phyloP scores from a whole-genome alignment of 306 rosid species.

The Mimosa pudica region DNA sequence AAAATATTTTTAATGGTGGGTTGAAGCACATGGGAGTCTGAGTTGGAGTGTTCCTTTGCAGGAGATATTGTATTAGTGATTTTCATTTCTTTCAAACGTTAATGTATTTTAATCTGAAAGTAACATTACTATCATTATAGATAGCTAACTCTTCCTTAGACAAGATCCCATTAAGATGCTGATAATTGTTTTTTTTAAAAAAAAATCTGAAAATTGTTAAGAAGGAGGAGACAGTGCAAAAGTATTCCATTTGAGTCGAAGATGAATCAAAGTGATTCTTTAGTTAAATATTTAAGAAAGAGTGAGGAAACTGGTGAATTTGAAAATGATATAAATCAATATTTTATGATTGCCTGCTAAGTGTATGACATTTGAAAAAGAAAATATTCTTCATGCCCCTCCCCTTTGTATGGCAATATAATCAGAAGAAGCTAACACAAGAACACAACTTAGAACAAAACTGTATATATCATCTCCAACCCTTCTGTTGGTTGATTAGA shows the following conservation, averaged over 20 bases:
- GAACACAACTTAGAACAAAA: not conserved
- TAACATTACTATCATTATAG: not conserved
- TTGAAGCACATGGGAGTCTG: not conserved
- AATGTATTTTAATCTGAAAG: not conserved
- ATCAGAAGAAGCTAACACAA: conserved; percentile 9
- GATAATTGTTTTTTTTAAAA: conserved; percentile 3
- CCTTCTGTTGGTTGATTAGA: not conserved
- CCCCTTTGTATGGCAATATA: conserved; percentile 27
- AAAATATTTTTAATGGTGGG: not conserved
- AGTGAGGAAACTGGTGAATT: conserved; percentile 35
- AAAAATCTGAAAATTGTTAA: conserved; percentile 15
- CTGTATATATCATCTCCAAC: conserved; percentile 1
- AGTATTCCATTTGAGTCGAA: not conserved
- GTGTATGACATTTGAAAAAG: conserved; percentile 29
- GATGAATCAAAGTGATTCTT: conserved; percentile 30
- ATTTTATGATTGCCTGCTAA: conserved; percentile 4
- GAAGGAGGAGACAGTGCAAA: conserved; percentile 6
- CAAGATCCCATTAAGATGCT: conserved; percentile 34
- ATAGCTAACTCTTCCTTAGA: conserved; percentile 14
- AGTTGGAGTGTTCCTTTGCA: not conserved
- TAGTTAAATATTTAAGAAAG: conserved; percentile 3
- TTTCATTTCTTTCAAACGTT: not conserved
- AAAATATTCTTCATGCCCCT: conserved; percentile 35
- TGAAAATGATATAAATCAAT: conserved; percentile 28
- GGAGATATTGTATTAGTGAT: not conserved